Base-by-base conservation (phyloP, 202 grass and related monocot genomes). In the Setaria viridis region DNA sequence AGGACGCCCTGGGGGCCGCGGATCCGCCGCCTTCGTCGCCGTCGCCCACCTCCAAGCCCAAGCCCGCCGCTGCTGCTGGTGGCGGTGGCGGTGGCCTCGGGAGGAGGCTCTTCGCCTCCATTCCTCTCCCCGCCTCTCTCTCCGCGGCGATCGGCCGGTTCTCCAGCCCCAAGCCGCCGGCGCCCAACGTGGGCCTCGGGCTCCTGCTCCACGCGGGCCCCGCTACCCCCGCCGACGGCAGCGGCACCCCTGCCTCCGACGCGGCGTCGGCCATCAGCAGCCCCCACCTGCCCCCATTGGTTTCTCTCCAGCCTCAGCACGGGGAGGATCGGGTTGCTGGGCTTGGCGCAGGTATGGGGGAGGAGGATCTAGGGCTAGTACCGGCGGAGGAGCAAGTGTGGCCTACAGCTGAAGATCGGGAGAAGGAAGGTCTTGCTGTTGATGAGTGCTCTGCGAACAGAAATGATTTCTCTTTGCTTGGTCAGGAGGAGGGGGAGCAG, bases 91-190 rank as follows among this genome's bases (percentile, higher is more conserved):
- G 30, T 4, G 65, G 80, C 54, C n/a, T 82, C 67, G 80, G 80
- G 13, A 82, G 67, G 80, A 47, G 80, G 80, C 53, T 82, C 6
- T 16, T 82, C 51, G 39, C 67, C 17, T 72, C 80, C 67, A 72
- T 82, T 58, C 39, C 65, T 43, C 50, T 81, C n/a, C 65, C 67
- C 15, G 16, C 67, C 53, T 47, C 80, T 0, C 56, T 72, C 53
- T 72, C 80, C 54, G 54, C 67, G 53, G 54, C 67, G 15, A 60
- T 82, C 53, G 67, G 37, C 10, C 80, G 67, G 9, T 46, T 70
- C 80, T 71, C 67, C 54, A 3, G 39, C 67, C 21, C 53, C 25
- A 72, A 47, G 39, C 67, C 67, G 16, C 5, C 25, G 15, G 5
- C 67, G 41, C 17, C 80, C 53, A 72, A 70, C 11, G 54, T 72